phyloP scores from a whole-genome alignment of 805 yeast species.

The Suhomyces prunicola region DNA sequence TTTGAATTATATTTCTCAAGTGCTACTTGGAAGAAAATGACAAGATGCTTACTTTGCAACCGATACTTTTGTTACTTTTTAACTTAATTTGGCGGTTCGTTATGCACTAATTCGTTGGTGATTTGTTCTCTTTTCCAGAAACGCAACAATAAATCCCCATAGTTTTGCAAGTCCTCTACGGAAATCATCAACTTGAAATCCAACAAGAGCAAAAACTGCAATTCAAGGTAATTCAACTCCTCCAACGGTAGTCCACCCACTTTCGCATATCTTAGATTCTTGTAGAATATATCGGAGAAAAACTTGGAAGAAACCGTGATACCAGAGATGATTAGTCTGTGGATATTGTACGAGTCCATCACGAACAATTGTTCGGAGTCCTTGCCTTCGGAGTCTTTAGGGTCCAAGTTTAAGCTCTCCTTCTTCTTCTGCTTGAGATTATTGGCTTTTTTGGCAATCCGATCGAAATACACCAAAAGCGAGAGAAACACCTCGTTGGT shows the following conservation, averaged over 20 bases:
- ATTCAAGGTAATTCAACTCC: conserved; percentile 87
- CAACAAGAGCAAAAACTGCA: conserved; percentile 78
- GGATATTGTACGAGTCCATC: conserved; percentile 94
- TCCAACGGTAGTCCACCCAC: conserved; percentile 94
- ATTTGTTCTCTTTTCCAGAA: conserved; percentile 77
- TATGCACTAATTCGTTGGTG: conserved; percentile 32
- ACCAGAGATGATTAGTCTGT: conserved; percentile 88
- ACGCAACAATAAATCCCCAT: conserved; percentile 79
- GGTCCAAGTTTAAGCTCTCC: conserved; percentile 17
- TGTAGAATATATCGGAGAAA: conserved; percentile 91
- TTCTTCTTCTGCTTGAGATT: conserved; percentile 28
- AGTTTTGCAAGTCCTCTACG: conserved; percentile 84
- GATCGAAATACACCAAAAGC: conserved; percentile 86
- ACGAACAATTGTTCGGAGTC: conserved; percentile 66
- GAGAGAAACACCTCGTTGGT: conserved; percentile 94
- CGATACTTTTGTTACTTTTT: not conserved
- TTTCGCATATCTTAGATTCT: conserved; percentile 90
- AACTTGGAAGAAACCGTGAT: conserved; percentile 94
- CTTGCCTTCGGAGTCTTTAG: conserved; percentile 14
- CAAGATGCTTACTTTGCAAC: not conserved
- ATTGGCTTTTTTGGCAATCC: conserved; percentile 84
- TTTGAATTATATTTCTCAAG: not conserved
- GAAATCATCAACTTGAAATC: conserved; percentile 87
- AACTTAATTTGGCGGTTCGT: not conserved
- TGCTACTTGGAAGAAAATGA: not conserved